Base-by-base conservation (phyloP, 352 stramenopile genomes). In the Globisporangium solare region DNA sequence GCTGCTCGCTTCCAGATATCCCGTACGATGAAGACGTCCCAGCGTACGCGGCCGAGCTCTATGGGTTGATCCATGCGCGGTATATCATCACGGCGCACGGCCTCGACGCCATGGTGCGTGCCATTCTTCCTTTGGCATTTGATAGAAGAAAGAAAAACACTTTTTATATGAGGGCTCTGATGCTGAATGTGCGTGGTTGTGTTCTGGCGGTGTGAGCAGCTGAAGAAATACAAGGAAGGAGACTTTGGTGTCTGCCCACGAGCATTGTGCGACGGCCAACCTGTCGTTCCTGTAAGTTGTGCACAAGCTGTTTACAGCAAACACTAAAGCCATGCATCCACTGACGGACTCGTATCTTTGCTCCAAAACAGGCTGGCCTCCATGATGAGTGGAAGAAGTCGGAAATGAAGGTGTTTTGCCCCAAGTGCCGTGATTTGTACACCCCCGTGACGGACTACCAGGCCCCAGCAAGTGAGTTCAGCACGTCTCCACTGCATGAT, bases 321-420 rank as follows among this genome's bases (percentile, higher is more conserved):
- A 35, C 27, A 35, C 27, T 35, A 35, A 35, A 35, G 27, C 10
- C 27, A 35, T 6, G 27, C 27, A 35, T 6, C 3, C 27, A 35
- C 27, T 35, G 10, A 35, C 27, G 27, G 27, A 35, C 27, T 35
- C 5, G 10, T 35, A 11, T 35, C 27, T 35, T 35, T 35, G 0
- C 27, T 35, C 27, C 22, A n/a, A n/a, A n/a, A n/a, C 50, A 92
- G 82, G 83, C 86, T 32, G 86, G 86, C 46, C 76, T 94, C 40
- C 83, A 94, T 31, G 86, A 96, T 42, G 85, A 96, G 60, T 92
- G 79, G 65, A 92, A 93, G 59, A 94, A 94, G 66, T 92, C 83
- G 3, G 84, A 94, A 58, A 92, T 96, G 79, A 95, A 95, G 69
- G 80, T 96, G 7, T 96, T 92, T 50, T 96, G 86, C 61, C 86